phyloP scores from a whole-genome alignment of 768 basidiomycete species.

The Cystobasidium onofrii region DNA sequence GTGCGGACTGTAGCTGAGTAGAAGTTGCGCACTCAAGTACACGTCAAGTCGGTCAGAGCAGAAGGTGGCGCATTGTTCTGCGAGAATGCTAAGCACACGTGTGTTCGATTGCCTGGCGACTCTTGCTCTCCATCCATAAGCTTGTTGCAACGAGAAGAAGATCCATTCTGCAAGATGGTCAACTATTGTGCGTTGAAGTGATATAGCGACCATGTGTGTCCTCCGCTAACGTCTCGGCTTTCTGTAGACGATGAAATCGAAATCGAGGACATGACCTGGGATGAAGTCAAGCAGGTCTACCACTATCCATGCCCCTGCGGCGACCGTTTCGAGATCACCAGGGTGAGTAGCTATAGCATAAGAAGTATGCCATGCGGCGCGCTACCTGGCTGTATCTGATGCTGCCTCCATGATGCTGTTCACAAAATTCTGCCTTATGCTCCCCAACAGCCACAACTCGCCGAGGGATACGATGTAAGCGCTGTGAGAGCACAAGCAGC shows the following conservation, averaged over 20 bases:
- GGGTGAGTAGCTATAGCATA: conserved; percentile 27
- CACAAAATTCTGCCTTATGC: background rate
- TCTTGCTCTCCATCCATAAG: background rate
- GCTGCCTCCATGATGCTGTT: background rate
- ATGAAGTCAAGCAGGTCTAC: conserved; percentile 67
- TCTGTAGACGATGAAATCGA: conserved; percentile 75
- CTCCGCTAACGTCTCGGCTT: background rate
- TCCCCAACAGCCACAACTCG: conserved; percentile 58
- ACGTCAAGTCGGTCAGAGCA: background rate
- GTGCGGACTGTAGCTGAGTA: background rate
- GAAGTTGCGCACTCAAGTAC: too few relatives aligned
- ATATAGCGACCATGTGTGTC: background rate
- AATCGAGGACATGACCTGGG: conserved; percentile 94
- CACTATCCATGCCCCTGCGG: conserved; percentile 98
- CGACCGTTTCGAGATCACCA: conserved; percentile 86
- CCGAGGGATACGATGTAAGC: conserved; percentile 66
- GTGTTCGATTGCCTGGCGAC: too few relatives aligned
- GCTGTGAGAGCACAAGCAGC: background rate
- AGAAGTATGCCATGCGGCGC: background rate
- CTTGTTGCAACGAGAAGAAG: background rate
- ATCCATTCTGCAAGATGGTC: conserved; percentile 6
- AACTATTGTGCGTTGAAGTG: conserved; percentile 2
- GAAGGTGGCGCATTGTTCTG: background rate
- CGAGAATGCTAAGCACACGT: too few relatives aligned
- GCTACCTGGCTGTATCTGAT: background rate